Evolutionary conservation across 257 asterid genomes (phyloP), one percentile per base, ranked within the genome.

Genomic region (Forsythia viridissima): DNA sequence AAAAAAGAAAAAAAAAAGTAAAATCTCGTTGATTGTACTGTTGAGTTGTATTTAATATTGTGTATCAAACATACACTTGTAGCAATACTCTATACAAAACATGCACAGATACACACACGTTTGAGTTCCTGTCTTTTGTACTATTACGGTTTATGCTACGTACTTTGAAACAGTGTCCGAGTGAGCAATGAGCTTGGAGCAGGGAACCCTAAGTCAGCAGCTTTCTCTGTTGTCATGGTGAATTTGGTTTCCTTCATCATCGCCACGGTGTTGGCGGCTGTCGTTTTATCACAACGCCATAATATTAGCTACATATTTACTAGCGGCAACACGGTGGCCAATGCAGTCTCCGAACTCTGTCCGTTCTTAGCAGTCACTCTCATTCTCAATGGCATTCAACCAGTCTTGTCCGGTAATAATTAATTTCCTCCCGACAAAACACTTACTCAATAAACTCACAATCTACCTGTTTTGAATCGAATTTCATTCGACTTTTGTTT

Each of bases 161-260:
- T 30, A 30, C 34, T 30, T 41, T 30, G 21, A 21, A 77, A 61
- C 84, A 89, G 93, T 66, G 93, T 89, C 82, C 72, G 93, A 75
- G 93, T 89, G 46, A 79, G 92, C 66, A 90, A 90, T 77, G 94
- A 90, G 87, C 69, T 90, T 67, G 94, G 92, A 74, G 94, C 92
- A 34, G 90, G 89, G 66, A 84, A 90, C 59, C 85, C 89, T 6
- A 83, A 80, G 81, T 78, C 94, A 0, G 94, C 92, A 5, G 90
- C 89, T 0, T 90, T 85, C 77, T 81, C 88, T 0, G 94, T 88
- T 38, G 76, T 82, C 77, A 80, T 85, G 71, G 92, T 86, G 79
- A 90, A 73, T 76, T 3, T 10, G 4, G 85, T 88, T 36, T 90
- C 90, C 6, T 70, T 88, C n/a, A 0, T 42, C 30, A 77, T 85